Percentiles rank a stretch among this genome's conserved stretches.
phyloP scores from a whole-genome alignment of 495 filamentous ascomycete genomes.

The Penicillium cinerascens region DNA sequence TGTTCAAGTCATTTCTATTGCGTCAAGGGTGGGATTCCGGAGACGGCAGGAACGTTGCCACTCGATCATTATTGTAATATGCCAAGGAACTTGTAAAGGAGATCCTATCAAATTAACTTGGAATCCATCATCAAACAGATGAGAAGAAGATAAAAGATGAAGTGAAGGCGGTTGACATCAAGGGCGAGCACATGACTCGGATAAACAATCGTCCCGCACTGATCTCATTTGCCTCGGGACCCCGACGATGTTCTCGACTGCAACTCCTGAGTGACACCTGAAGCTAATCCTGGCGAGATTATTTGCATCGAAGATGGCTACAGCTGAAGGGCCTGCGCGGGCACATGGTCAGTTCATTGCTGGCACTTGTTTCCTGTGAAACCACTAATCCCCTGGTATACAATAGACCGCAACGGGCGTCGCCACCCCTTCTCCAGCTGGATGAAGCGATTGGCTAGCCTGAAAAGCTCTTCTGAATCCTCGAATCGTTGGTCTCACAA shows the following conservation, averaged over 20 bases:
- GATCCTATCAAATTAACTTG: neutral
- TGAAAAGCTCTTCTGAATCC: constrained; percentile 64
- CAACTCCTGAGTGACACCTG: constrained; percentile 4
- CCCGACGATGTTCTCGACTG: constrained; percentile 1
- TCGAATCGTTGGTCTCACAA: constrained; percentile 49
- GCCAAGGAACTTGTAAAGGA: neutral
- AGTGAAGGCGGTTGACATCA: constrained; percentile 17
- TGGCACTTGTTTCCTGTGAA: constrained; percentile 2
- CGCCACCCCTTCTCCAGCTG: constrained; percentile 85
- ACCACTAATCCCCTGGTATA: constrained; percentile 17
- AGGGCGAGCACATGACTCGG: constrained; percentile 29
- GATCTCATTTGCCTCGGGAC: constrained; percentile 13
- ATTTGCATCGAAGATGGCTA: constrained; percentile 53
- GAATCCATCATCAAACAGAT: neutral
- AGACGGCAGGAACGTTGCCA: constrained; percentile 13
- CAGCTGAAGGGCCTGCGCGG: constrained; percentile 60
- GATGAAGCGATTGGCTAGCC: constrained; percentile 89
- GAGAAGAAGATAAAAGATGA: neutral
- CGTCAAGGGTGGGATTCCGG: neutral
- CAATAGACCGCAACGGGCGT: constrained; percentile 61
- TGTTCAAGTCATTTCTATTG: constrained; percentile 11
- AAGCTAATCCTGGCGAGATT: constrained; percentile 8
- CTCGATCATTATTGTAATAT: constrained; percentile 11
- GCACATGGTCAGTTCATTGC: constrained; percentile 55
- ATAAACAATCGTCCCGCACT: constrained; percentile 28